phyloP scores from a whole-genome alignment of 2,329 filamentous ascomycete species.

The Sclerotinia subarctica region DNA sequence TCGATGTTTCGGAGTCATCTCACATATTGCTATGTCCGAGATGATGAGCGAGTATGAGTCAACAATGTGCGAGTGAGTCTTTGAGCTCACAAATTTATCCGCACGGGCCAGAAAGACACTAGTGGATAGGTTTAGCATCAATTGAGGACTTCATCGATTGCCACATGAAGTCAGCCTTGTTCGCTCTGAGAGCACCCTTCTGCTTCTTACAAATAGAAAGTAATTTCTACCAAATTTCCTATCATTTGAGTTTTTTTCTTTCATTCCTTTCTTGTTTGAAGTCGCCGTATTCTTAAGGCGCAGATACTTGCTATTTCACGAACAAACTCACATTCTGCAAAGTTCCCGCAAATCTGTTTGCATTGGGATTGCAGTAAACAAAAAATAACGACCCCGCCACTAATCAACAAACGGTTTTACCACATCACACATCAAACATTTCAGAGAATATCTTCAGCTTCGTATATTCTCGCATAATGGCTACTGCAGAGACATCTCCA shows the following conservation, averaged over 20 bases:
- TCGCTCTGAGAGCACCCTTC: neutral
- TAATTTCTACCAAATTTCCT: neutral
- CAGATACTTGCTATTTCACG: slow-evolving; percentile 21
- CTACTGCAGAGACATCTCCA: slow-evolving; percentile 25
- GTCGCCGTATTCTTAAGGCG: slow-evolving; percentile 37
- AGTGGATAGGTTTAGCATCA: neutral
- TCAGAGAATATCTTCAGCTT: neutral
- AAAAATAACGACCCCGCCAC: slow-evolving; percentile 23
- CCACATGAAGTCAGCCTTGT: slow-evolving; percentile 20
- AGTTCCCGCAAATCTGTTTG: neutral
- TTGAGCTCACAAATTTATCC: slow-evolving; percentile 13
- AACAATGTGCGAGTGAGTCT: slow-evolving; percentile 2
- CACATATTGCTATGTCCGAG: neutral
- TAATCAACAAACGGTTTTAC: neutral
- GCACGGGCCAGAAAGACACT: slow-evolving; percentile 1
- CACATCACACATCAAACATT: slow-evolving; percentile 8
- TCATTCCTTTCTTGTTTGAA: slow-evolving; percentile 31
- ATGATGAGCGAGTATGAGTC: slow-evolving; percentile 15
- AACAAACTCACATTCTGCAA: neutral
- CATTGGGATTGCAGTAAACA: neutral
- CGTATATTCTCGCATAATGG: slow-evolving; percentile 24
- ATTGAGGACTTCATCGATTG: slow-evolving; percentile 9
- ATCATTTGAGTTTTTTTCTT: slow-evolving; percentile 1
- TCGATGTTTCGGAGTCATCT: neutral
- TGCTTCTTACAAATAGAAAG: neutral